These are phyloP conservation scores for Mycena citricolor DNA, from an alignment of 1,284 basidiomycete species.

Conservation along the genomic window DNA sequence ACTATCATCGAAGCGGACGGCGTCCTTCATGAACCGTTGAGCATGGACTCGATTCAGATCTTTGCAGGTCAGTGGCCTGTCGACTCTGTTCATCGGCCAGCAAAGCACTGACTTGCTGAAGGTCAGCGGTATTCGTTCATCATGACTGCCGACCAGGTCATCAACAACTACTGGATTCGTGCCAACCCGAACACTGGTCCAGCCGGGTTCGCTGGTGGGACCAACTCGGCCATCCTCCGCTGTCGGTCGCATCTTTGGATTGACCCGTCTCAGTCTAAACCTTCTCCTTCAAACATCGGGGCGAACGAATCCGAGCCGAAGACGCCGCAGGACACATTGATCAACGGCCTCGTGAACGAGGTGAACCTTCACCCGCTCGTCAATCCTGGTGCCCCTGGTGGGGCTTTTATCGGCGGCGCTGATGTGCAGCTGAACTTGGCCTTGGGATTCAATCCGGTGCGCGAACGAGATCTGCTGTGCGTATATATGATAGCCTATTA, in stretches of 20 bases:
- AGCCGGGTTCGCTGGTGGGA: slow-evolving; percentile 34
- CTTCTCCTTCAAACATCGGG: no score
- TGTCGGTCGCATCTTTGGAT: no score
- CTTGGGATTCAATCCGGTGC: no score
- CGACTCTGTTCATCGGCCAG: background rate
- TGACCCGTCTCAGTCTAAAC: no score
- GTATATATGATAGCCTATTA: no score
- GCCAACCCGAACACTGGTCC: slow-evolving; percentile 30
- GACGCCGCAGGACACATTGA: slow-evolving; percentile 28
- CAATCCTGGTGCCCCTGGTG: slow-evolving; percentile 39
- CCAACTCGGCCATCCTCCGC: slow-evolving; percentile 55
- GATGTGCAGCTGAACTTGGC: slow-evolving; percentile 40
- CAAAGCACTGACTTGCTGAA: no score
- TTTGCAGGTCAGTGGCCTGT: slow-evolving; percentile 28
- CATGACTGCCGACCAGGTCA: slow-evolving; percentile 27
- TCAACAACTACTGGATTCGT: slow-evolving; percentile 36
- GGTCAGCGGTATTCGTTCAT: slow-evolving; percentile 38
- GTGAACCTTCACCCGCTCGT: slow-evolving; percentile 36
- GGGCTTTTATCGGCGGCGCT: slow-evolving; percentile 34
- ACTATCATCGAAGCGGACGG: slow-evolving; percentile 39
- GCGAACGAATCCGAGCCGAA: slow-evolving; percentile 45
- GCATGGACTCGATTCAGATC: slow-evolving; percentile 40
- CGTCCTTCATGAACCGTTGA: slow-evolving; percentile 26
- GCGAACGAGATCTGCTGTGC: no score
- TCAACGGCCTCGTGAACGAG: slow-evolving; percentile 36